These are phyloP conservation scores for Pythium monospermum DNA, from an alignment of 352 stramenopile genomes.

Conservation along the genomic window DNA sequence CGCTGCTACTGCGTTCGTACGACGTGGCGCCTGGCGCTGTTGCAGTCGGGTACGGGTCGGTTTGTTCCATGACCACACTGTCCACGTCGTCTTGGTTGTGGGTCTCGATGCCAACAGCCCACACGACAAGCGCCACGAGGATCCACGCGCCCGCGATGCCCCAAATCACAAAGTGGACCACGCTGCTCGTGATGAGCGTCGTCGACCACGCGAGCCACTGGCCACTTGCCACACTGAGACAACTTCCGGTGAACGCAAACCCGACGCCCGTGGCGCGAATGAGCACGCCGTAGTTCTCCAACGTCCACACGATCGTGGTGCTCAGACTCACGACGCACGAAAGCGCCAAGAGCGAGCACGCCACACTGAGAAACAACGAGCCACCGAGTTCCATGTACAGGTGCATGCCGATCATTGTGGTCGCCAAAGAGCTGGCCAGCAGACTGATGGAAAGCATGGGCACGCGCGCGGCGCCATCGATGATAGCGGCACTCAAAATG, in stretches of 20 bases:
- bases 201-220: conserved; percentile 17
- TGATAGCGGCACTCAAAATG: conserved; percentile 2
- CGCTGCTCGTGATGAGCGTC: neutral
- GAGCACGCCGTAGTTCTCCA: conserved; percentile 22
- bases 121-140: conserved; percentile 6
- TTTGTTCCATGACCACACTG: conserved; percentile 7
- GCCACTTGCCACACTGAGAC: conserved; percentile 3
- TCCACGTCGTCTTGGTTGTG: conserved; percentile 15
- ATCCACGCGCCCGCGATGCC: conserved; percentile 5
- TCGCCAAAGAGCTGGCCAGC: conserved; percentile 11
- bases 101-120: conserved; percentile 13
- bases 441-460: conserved; percentile 10
- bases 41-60: too few relatives aligned
- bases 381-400: conserved; percentile 7
- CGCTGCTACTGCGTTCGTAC: conserved; percentile 9
- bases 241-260: conserved; percentile 12
- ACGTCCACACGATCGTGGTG: conserved; percentile 14
- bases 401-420: conserved; percentile 12
- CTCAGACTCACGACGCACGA: neutral
- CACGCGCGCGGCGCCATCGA: conserved; percentile 18
- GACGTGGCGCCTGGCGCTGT: neutral
- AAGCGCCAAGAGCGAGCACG: conserved; percentile 10
- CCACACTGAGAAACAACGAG: neutral
- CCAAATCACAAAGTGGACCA: conserved; percentile 12
- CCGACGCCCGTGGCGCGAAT: conserved; percentile 23